Percentiles rank a stretch among this genome's conserved stretches.
Conservation (phyloP, 177 flowering plant species). For the Vitis hybrid region DNA sequence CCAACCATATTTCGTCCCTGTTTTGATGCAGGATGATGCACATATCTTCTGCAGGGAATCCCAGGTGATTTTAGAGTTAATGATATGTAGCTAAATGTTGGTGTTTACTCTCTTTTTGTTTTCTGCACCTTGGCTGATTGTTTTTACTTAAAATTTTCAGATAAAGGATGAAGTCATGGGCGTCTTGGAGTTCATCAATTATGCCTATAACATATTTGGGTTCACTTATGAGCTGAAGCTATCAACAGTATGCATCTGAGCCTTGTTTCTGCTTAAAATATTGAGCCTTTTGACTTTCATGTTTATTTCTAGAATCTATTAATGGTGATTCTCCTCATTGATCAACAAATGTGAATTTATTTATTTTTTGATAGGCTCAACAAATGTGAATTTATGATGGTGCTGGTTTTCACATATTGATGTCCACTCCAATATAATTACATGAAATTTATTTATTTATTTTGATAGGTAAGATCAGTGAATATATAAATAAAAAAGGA, state of each 20-base stretch:
- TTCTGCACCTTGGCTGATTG: neutral
- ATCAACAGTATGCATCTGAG: constrained; percentile 66
- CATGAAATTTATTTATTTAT: too few species aligned
- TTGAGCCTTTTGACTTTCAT: neutral
- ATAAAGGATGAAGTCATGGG: constrained; percentile 87
- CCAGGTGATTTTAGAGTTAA: constrained; percentile 51
- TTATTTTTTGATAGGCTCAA: too few species aligned
- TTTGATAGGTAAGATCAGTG: too few species aligned
- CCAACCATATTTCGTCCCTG: neutral
- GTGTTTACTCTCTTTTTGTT: neutral
- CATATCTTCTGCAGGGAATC: constrained; percentile 95
- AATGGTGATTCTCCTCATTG: too few species aligned
- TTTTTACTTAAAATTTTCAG: constrained; percentile 39
- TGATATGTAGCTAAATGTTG: neutral
- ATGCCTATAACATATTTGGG: constrained; percentile 73
- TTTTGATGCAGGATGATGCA: constrained; percentile 88
- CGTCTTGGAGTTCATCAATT: constrained; percentile 76
- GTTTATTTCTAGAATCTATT: neutral
- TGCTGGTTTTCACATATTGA: too few species aligned
- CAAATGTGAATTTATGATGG: too few species aligned
- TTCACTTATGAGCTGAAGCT: constrained; percentile 96
- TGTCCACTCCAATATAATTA: too few species aligned
- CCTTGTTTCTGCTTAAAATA: neutral
- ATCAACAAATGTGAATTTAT: too few species aligned
- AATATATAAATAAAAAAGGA: too few species aligned